Base-by-base conservation (phyloP, 2,329 filamentous ascomycete species). In the Akanthomyces dipterigenus region DNA sequence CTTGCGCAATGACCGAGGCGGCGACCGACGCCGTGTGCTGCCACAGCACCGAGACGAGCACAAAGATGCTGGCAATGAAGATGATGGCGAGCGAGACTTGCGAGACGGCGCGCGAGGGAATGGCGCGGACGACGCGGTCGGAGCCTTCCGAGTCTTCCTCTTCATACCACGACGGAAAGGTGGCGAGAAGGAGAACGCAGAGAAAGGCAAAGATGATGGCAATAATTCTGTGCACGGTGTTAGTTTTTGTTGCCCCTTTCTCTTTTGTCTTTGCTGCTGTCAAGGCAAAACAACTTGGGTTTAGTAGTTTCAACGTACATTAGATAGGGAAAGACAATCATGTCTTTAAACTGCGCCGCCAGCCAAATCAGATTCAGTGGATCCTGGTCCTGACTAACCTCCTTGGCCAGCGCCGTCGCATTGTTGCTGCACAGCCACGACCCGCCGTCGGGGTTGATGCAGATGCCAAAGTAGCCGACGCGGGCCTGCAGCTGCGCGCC, bases 381-480 rank as follows among this genome's bases (percentile, higher is more conserved):
- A 77, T 99, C 95, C 75, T 97, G 90, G 71, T 97, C 92, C 46
- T 96, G 86, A 22, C 85, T 88, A 48, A 98, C 85, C 76, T 96
- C 88, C 73, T 95, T 89, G 42, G 95, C 93, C 53, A 99, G 82
- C 3, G 92, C 88, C 3, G 93, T 97, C 22, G 95, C 95, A 75
- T 99, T 99, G 81, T 96, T 96, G 74, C 90, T 95, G 83, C 95
- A 99, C 63, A 98, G 84, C 84, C 91, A 99, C 24, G 88, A 87
- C 66, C 93, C 93, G 63, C 89, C 90, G 72, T 96, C 91, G 1
- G 91, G 88, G 76, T 92, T 95, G 74, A 98, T 87, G 77, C 95
- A 99, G 74, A 99, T 96, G 68, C 95, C 95, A 70, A 99, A 99
- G 80, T 96, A 99, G 66, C 95, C 95, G 34, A 99, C 95, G 62